These are phyloP conservation scores for Saturnispora ahearnii DNA, from an alignment of 805 yeast species.

Conservation along the genomic window DNA sequence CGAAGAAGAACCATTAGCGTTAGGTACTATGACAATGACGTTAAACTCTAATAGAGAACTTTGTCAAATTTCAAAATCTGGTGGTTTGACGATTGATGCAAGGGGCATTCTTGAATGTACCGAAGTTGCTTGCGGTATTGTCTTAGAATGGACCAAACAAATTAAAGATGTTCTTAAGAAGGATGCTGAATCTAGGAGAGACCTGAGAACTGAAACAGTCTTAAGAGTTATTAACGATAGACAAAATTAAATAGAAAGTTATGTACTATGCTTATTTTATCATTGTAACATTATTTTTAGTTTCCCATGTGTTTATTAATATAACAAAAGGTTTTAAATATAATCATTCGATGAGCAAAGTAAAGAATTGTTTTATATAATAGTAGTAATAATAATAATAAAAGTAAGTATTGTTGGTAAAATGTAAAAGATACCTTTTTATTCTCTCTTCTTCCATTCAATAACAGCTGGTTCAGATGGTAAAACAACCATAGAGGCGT, in stretches of 20 bases:
- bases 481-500: constrained; percentile 85
- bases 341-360: background rate
- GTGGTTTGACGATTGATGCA: constrained; percentile 81
- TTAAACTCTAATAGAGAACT: constrained; percentile 84
- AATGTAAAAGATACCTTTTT: background rate
- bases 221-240: constrained; percentile 28
- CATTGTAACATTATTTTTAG: background rate
- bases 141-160: constrained; percentile 53
- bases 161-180: constrained; percentile 47
- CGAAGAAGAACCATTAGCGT: constrained; percentile 67
- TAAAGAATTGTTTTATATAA: background rate
- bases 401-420: background rate
- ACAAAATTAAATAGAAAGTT: background rate
- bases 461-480: constrained; percentile 72
- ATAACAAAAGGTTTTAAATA: background rate
- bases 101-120: constrained; percentile 57
- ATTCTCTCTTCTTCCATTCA: constrained; percentile 57
- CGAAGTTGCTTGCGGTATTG: constrained; percentile 53
- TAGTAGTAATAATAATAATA: background rate
- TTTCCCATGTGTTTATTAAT: background rate
- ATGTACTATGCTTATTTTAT: background rate
- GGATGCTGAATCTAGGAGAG: constrained; percentile 34
- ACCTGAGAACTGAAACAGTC: constrained; percentile 18
- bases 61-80: constrained; percentile 84
- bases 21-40: constrained; percentile 77